Evolutionary conservation across 2,329 filamentous ascomycete genomes (phyloP).

Genomic region (Diaporthe destruens): DNA sequence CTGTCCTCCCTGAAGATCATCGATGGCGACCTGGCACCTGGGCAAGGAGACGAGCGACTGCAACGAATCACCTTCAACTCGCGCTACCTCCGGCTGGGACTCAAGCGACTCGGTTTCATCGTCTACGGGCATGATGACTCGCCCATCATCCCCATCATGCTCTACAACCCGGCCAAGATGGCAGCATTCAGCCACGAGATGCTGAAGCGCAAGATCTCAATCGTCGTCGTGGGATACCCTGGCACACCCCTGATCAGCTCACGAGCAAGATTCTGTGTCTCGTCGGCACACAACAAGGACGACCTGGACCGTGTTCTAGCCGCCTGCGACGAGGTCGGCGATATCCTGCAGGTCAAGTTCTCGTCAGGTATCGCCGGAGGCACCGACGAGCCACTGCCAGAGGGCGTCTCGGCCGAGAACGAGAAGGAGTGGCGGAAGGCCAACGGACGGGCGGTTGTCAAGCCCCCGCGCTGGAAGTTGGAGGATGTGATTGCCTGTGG

Average conservation of each 20-base stretch:
- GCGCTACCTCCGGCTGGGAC: constrained; percentile 93
- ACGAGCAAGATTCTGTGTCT: constrained; percentile 94
- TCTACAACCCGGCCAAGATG: constrained; percentile 99
- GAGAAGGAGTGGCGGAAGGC: constrained; percentile 76
- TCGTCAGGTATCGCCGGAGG: constrained; percentile 96
- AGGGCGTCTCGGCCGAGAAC: constrained; percentile 77
- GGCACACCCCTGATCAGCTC: constrained; percentile 96
- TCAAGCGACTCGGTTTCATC: constrained; percentile 97
- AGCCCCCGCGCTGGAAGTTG: constrained; percentile 85
- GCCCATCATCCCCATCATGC: constrained; percentile 91
- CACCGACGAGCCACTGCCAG: constrained; percentile 79
- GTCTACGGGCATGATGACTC: constrained; percentile 98
- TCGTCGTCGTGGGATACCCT: constrained; percentile 97
- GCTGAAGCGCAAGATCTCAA: constrained; percentile 96
- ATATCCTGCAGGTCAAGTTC: constrained; percentile 94
- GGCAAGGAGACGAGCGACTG: constrained; percentile 94
- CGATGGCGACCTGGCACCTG: constrained; percentile 85
- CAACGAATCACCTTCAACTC: constrained; percentile 99
- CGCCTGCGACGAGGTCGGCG: constrained; percentile 93
- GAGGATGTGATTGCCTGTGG: constrained; percentile 83
- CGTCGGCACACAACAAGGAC: constrained; percentile 97
- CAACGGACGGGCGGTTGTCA: constrained; percentile 76
- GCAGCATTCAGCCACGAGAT: constrained; percentile 98
- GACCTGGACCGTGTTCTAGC: constrained; percentile 90
- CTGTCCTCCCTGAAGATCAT: constrained; percentile 89